Conservation (phyloP, 257 asterid species). For the Vinca minor region DNA sequence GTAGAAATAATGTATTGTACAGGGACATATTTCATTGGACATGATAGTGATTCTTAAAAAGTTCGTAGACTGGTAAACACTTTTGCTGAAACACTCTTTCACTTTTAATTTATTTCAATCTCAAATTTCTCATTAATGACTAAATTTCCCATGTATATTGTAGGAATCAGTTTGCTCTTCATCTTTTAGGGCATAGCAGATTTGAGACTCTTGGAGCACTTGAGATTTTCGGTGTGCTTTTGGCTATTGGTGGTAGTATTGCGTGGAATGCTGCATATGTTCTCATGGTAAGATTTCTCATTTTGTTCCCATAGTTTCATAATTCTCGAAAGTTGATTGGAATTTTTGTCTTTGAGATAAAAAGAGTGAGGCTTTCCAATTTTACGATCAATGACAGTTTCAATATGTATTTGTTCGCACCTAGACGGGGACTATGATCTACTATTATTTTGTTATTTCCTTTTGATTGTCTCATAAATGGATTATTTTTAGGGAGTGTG, state of each 20-base stretch:
- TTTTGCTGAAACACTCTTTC: too few relatives aligned
- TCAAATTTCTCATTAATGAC: too few relatives aligned
- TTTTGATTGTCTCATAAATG: neutral
- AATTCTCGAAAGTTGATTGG: neutral
- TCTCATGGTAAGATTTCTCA: constrained; percentile 3
- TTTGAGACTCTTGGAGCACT: constrained; percentile 96
- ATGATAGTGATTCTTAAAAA: too few relatives aligned
- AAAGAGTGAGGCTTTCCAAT: neutral
- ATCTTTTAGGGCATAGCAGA: constrained; percentile 82
- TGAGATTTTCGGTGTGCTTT: constrained; percentile 72
- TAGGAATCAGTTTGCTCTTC: constrained; percentile 17
- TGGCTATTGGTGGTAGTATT: constrained; percentile 92
- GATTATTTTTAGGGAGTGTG: constrained; percentile 49
- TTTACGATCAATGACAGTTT: neutral
- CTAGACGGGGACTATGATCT: neutral
- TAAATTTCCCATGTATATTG: too few relatives aligned
- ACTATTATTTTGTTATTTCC: neutral
- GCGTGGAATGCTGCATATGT: too few relatives aligned
- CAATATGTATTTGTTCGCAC: neutral
- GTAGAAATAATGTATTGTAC: too few relatives aligned
- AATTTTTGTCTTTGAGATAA: neutral
- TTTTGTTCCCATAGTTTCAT: constrained; percentile 1
- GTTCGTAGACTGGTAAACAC: too few relatives aligned
- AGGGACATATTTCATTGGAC: too few relatives aligned
- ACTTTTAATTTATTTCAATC: too few relatives aligned